Evolutionary conservation across 2,329 filamentous ascomycete species (phyloP).

Genomic region (Fusarium annulatum): DNA sequence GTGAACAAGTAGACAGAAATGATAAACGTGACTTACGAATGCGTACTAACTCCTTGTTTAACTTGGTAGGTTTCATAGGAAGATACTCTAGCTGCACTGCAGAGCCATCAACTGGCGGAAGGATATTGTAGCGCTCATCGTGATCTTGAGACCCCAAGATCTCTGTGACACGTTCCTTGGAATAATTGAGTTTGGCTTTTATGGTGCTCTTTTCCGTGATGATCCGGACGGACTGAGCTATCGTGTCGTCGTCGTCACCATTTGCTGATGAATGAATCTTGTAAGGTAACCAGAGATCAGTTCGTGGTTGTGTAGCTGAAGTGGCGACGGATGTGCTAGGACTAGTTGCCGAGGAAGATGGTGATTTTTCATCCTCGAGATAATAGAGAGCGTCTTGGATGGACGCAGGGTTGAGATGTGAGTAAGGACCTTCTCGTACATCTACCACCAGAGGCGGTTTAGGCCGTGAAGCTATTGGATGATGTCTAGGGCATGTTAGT

Average conservation of each 20-base stretch:
- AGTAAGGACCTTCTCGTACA: constrained; percentile 46
- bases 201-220: constrained; percentile 48
- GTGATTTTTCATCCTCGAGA: constrained; percentile 42
- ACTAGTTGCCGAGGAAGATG: not conserved
- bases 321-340: not conserved
- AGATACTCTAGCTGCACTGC: constrained; percentile 54
- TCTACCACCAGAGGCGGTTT: constrained; percentile 35
- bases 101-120: constrained; percentile 40
- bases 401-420: constrained; percentile 51
- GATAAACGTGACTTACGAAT: constrained; percentile 54
- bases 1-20: not conserved
- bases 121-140: constrained; percentile 28
- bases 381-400: constrained; percentile 51
- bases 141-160: constrained; percentile 11
- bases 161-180: constrained; percentile 44
- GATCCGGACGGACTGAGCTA: constrained; percentile 44
- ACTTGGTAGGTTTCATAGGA: constrained; percentile 55
- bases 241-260: constrained; percentile 44
- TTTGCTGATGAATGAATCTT: constrained; percentile 41
- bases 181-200: constrained; percentile 45
- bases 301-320: constrained; percentile 2
- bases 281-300: constrained; percentile 42
- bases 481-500: constrained; percentile 19
- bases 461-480: constrained; percentile 5
- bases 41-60: constrained; percentile 61